A percentile compares a stretch with the other conserved stretches of the same genome.
These are phyloP conservation scores for Cladosporium sp. DNA, from an alignment of 2,329 filamentous ascomycete genomes.

Conservation along the genomic window DNA sequence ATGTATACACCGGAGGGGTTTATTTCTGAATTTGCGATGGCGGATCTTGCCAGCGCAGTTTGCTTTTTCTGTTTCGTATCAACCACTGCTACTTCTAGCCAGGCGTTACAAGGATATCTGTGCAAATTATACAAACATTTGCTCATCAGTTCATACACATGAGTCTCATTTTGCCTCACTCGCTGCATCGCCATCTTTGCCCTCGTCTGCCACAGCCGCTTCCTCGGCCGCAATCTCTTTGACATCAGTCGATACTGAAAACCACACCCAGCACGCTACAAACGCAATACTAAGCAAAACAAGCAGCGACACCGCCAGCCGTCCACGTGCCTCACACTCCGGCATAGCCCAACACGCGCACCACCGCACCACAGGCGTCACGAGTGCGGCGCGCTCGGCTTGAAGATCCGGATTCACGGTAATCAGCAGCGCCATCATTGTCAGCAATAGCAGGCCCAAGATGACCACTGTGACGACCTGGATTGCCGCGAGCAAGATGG, in stretches of 20 bases:
- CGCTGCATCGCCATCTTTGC: neutral
- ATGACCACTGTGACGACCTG: conserved; percentile 44
- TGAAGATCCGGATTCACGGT: conserved; percentile 48
- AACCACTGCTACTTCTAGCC: conserved; percentile 1
- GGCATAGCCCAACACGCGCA: conserved; percentile 23
- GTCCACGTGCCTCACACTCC: conserved; percentile 2
- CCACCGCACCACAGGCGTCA: conserved; percentile 41
- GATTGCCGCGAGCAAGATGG: conserved; percentile 44
- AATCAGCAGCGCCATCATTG: conserved; percentile 39
- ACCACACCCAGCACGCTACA: neutral
- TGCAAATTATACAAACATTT: conserved; percentile 8
- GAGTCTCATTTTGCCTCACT: neutral
- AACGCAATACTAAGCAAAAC: neutral
- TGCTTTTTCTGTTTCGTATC: neutral
- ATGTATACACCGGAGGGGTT: neutral
- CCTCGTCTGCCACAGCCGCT: neutral
- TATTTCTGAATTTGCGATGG: neutral
- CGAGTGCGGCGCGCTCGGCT: conserved; percentile 36
- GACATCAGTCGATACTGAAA: neutral
- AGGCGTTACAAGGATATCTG: neutral
- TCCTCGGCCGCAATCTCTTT: conserved; percentile 8
- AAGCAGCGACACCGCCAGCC: neutral
- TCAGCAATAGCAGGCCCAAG: conserved; percentile 37
- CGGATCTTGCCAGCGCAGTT: neutral
- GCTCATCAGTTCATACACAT: neutral